These are phyloP conservation scores for Trichoderma lentiforme DNA, from an alignment of 2,329 filamentous ascomycete genomes.

Conservation along the genomic window DNA sequence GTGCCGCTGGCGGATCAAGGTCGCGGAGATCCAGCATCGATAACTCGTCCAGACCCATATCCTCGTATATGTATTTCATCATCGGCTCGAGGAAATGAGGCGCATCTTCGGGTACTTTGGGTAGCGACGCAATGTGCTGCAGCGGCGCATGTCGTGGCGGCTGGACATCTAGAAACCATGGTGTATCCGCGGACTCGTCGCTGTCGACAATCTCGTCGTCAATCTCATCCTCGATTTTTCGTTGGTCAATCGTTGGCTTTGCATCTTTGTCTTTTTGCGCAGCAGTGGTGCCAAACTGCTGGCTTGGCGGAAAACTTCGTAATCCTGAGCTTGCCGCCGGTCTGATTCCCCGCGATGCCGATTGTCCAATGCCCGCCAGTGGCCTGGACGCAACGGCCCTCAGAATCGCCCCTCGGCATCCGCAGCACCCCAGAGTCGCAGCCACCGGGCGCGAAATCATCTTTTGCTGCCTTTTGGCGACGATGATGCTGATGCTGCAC, in stretches of 20 bases:
- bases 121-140: conserved; percentile 47
- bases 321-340: conserved; percentile 22
- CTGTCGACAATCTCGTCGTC: conserved; percentile 21
- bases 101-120: conserved; percentile 60
- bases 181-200: conserved; percentile 44
- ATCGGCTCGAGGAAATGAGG: conserved; percentile 70
- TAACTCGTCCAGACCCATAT: conserved; percentile 82
- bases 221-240: conserved; percentile 6
- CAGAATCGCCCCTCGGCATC: conserved; percentile 31
- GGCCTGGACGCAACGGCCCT: conserved; percentile 29
- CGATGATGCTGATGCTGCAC: background rate
- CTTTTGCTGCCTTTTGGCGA: background rate
- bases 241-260: background rate
- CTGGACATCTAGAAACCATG: conserved; percentile 86
- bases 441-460: conserved; percentile 33
- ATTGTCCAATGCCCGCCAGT: conserved; percentile 24
- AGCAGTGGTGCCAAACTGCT: background rate
- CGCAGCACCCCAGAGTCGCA: conserved; percentile 30
- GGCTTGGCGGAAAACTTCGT: conserved; percentile 26
- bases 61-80: conserved; percentile 74
- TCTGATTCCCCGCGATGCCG: conserved; percentile 24
- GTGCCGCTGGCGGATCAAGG: conserved; percentile 79
- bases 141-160: conserved; percentile 50
- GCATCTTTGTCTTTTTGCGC: background rate
- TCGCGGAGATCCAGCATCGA: conserved; percentile 76